Evolutionary conservation across 2,329 filamentous ascomycete species (phyloP), one percentile per base, ranked within the genome.

Genomic region (Phyllosticta ampelicida): DNA sequence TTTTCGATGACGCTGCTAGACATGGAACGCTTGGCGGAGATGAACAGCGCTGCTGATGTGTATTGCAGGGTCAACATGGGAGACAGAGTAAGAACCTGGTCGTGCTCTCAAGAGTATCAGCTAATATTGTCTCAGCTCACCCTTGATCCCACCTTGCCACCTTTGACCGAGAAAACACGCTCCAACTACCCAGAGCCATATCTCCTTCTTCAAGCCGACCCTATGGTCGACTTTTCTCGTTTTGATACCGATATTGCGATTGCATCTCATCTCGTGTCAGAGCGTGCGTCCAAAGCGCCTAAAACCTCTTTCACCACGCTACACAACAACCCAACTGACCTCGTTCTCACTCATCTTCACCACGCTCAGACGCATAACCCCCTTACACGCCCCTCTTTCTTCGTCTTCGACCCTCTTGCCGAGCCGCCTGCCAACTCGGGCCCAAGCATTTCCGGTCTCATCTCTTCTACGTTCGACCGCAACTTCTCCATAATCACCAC

Each of bases 381-480:
- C 61, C 66, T 76, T 3, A 67, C 66, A 2, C 70, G 73, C 19
- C 62, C 64, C 9, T 67, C 73, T 29, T 78, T 82, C 61, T 71
- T 70, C 13, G 77, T 77, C 20, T 78, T 86, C 61, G 78, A 80
- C 55, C 71, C 78, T 5, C 73, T 85, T 48, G 77, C 77, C 59
- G 70, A 71, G 30, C 65, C 70, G 1, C 61, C 67, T 16, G 65
- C 73, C 62, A 66, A 13, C 65, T n/a, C 20, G 21, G 23, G 55
- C 66, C 19, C 64, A 62, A 19, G 64, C 66, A 28, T 67, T 72
- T 1, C 70, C 18, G 76, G 76, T 50, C 77, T 90, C 1, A 81
- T 84, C 30, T 78, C 86, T 0, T 91, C 89, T 0, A 83, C 86
- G 0, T 90, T 96, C 63, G 90, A 96, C 65, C 83, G 87, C 50